Evolutionary conservation across 139 green algal species (phyloP), one percentile per base, ranked within the genome.

Genomic region (Trebouxia sp.): DNA sequence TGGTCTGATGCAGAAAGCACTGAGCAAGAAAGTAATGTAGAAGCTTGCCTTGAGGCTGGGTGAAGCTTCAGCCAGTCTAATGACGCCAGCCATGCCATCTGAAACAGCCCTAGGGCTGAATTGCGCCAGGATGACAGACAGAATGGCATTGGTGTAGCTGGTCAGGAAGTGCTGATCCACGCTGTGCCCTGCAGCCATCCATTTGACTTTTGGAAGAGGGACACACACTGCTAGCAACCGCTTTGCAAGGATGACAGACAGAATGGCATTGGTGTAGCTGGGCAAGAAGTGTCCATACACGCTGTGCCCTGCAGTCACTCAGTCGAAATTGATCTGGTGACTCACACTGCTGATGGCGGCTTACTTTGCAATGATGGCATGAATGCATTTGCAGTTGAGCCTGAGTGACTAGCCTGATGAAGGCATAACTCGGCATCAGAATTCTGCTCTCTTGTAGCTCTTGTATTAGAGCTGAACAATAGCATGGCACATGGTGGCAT

Each of bases 101-200:
- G 39, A 15, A 5, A 79, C 58, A 32, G 48, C 32, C 50, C 56
- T 83, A 8, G 38, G 4, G 50, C 35, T 38, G 39, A 83, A 83
- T 50, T 83, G 79, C 5, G 51, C 42, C 24, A 83, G 50, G 8
- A 74, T 24, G 17, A 83, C 26, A 6, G 79, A 22, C 37, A 83
- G 24, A 10, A 83, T 41, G 35, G 66, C 56, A 22, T 77, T 24
- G 12, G 20, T 38, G 67, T 83, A 83, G 50, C 3, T 75, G 0
- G 10, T 30, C 79, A 83, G 65, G 3, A 79, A 45, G 67, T 83
- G 79, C 37, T 83, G 37, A 0, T 42, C 24, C 41, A 82, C 39
- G n/a, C 77, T 58, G 6, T 45, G 30, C 8, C 77, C 77, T 76
- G 77, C 51, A 30, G 8, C 22, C 24, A 10, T 10, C 8, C 20